Evolutionary conservation across 352 stramenopile genomes (phyloP).

Genomic region (Peronospora farinosa): DNA sequence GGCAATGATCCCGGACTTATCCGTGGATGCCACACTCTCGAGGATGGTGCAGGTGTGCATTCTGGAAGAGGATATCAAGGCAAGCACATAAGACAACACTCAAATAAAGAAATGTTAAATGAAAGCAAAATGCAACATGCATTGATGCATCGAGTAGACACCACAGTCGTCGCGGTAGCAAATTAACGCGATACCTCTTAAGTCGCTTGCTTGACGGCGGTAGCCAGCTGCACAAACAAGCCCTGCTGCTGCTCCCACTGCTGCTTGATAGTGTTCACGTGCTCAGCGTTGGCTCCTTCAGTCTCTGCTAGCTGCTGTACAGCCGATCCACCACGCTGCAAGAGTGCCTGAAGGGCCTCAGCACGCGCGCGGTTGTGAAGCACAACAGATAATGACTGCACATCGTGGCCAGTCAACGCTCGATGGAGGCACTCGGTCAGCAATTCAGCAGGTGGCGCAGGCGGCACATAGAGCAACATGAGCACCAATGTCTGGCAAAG

Average conservation of each 20-base stretch:
- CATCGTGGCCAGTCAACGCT: slow-evolving; percentile 47
- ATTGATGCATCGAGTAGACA: slow-evolving; percentile 12
- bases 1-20: too few species aligned
- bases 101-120: not conserved
- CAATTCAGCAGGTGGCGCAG: slow-evolving; percentile 54
- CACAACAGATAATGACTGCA: slow-evolving; percentile 54
- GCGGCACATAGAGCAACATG: slow-evolving; percentile 73
- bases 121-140: slow-evolving; percentile 24
- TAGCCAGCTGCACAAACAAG: slow-evolving; percentile 68
- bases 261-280: slow-evolving; percentile 36
- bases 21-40: not conserved
- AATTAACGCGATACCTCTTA: slow-evolving; percentile 21
- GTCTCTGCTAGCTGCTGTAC: slow-evolving; percentile 42
- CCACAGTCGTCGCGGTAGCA: slow-evolving; percentile 10
- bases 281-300: slow-evolving; percentile 20
- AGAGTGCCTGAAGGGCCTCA: slow-evolving; percentile 63
- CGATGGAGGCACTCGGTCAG: slow-evolving; percentile 59
- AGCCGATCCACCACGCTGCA: slow-evolving; percentile 58
- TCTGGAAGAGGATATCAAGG: too few species aligned
- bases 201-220: slow-evolving; percentile 65
- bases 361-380: slow-evolving; percentile 70
- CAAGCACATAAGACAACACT: not conserved
- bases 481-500: slow-evolving; percentile 78
- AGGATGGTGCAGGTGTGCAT: too few species aligned
- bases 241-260: slow-evolving; percentile 61